phyloP scores from a whole-genome alignment of 2,329 filamentous ascomycete genomes.

The Didymella segeticola region DNA sequence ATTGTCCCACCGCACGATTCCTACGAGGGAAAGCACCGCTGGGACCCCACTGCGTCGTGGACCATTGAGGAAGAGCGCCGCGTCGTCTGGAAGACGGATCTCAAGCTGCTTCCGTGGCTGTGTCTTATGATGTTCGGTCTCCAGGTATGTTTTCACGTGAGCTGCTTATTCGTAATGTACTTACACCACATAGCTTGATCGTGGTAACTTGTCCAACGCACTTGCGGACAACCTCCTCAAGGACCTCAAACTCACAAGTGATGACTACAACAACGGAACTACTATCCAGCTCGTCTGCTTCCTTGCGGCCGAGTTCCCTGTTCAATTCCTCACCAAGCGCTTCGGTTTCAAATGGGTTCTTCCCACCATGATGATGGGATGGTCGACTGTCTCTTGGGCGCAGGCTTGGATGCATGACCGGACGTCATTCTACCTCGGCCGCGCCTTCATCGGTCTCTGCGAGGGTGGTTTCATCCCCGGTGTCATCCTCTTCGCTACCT shows the following conservation, averaged over 20 bases:
- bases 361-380: conserved; percentile 53
- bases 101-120: conserved; percentile 38
- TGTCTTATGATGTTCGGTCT: conserved; percentile 56
- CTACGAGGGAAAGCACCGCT: conserved; percentile 63
- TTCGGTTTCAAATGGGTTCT: conserved; percentile 53
- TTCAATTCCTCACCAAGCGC: conserved; percentile 53
- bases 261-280: conserved; percentile 47
- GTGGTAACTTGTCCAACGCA: conserved; percentile 51
- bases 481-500: conserved; percentile 71
- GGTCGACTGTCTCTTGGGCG: conserved; percentile 61
- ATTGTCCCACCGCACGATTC: conserved; percentile 54
- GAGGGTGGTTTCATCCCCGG: conserved; percentile 65
- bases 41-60: conserved; percentile 63
- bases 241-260: conserved; percentile 38
- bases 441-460: conserved; percentile 52
- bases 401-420: conserved; percentile 69
- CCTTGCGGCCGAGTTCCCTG: conserved; percentile 62
- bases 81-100: conserved; percentile 58
- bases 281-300: conserved; percentile 80
- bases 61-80: conserved; percentile 62
- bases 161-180: too few relatives aligned
- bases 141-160: conserved; percentile 1
- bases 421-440: conserved; percentile 50
- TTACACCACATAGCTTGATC: conserved; percentile 50
- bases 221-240: conserved; percentile 40